These are phyloP conservation scores for Coemansia sp. DNA, from an alignment of 192 early-diverging fungal genomes.

Conservation along the genomic window DNA sequence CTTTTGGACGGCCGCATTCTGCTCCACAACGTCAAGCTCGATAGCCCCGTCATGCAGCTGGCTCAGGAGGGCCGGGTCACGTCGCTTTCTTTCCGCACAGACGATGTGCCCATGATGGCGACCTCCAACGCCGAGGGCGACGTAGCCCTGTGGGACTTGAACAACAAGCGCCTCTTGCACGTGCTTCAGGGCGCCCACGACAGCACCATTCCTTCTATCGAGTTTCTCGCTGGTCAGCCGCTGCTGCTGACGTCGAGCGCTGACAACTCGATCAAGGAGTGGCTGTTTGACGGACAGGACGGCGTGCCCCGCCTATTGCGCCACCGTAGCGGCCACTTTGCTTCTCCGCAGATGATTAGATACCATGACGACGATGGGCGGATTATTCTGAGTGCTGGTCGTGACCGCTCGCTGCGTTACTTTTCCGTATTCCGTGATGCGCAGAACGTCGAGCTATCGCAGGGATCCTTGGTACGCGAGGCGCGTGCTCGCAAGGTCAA, in stretches of 20 bases:
- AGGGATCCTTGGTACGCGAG: slow-evolving; percentile 52
- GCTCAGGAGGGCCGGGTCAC: slow-evolving; percentile 89
- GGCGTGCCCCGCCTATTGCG: slow-evolving; percentile 78
- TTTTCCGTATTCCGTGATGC: slow-evolving; percentile 86
- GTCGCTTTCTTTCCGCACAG: slow-evolving; percentile 86
- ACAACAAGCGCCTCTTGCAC: slow-evolving; percentile 68
- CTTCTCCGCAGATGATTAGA: slow-evolving; percentile 76
- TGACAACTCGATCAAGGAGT: slow-evolving; percentile 95
- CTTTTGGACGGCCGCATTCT: slow-evolving; percentile 82
- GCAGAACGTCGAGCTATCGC: slow-evolving; percentile 83
- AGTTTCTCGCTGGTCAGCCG: slow-evolving; percentile 83
- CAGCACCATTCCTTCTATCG: slow-evolving; percentile 67
- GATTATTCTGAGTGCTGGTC: slow-evolving; percentile 74
- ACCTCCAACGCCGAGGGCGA: slow-evolving; percentile 84
- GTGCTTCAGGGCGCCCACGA: slow-evolving; percentile 86
- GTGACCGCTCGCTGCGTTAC: slow-evolving; percentile 77
- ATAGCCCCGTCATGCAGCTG: slow-evolving; percentile 72
- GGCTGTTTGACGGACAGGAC: slow-evolving; percentile 90
- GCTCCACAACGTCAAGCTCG: slow-evolving; percentile 82
- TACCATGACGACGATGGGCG: slow-evolving; percentile 75
- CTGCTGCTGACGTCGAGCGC: slow-evolving; percentile 81
- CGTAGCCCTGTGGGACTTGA: slow-evolving; percentile 90
- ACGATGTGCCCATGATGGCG: slow-evolving; percentile 86
- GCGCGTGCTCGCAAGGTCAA: slow-evolving; percentile 59
- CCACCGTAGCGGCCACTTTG: slow-evolving; percentile 80